phyloP scores from a whole-genome alignment of 2,329 filamentous ascomycete species.

The Lachnellula cervina region DNA sequence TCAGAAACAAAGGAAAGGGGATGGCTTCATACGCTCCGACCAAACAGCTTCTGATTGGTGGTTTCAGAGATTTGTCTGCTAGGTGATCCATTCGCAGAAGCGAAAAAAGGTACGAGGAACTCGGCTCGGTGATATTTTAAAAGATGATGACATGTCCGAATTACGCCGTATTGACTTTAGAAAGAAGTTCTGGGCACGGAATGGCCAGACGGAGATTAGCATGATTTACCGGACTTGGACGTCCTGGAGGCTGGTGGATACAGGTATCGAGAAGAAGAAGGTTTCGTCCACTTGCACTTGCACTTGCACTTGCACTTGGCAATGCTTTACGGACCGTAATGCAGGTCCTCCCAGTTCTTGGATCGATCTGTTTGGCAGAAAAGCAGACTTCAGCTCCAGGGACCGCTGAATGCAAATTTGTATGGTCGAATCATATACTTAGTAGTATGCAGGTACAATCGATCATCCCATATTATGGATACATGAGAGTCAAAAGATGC shows the following conservation, averaged over 20 bases:
- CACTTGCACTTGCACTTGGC: background rate
- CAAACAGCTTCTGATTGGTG: background rate
- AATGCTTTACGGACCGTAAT: constrained; percentile 1
- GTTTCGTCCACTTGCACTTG: no score
- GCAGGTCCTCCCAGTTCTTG: constrained; percentile 3
- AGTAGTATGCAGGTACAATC: constrained; percentile 9
- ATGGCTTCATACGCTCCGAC: background rate
- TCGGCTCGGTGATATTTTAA: background rate
- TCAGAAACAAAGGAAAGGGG: background rate
- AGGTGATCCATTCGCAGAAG: background rate
- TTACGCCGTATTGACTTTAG: background rate
- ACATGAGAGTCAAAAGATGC: background rate
- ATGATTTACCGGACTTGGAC: constrained; percentile 1
- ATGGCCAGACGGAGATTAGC: constrained; percentile 4
- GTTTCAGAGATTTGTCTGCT: background rate
- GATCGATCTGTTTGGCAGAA: background rate
- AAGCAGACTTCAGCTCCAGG: background rate
- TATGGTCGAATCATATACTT: background rate
- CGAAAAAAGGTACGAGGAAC: background rate
- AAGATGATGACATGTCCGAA: background rate
- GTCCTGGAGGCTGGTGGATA: background rate
- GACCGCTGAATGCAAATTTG: background rate
- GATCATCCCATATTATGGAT: background rate
- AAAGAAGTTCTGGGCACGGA: constrained; percentile 1
- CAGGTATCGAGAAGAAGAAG: background rate